Evolutionary conservation across 495 filamentous ascomycete species (phyloP).

Genomic region (Cercophora scortea): DNA sequence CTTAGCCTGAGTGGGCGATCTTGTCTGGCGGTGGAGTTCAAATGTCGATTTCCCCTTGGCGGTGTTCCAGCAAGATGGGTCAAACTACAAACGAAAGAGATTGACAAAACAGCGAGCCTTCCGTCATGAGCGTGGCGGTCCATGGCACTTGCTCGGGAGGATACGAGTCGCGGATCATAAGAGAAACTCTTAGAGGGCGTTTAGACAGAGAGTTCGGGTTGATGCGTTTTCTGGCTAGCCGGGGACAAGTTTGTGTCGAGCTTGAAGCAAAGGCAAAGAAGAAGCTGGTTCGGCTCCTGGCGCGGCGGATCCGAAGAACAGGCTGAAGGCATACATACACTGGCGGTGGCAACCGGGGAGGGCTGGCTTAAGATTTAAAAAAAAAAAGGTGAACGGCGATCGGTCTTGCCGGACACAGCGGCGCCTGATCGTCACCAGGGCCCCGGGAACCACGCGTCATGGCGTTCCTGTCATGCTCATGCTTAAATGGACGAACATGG

Average conservation of each 20-base stretch:
- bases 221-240: neutral
- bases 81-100: neutral
- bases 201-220: neutral
- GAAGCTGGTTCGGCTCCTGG: neutral
- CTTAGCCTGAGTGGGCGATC: neutral
- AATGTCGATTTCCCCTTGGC: too few species aligned
- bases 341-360: neutral
- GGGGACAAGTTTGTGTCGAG: neutral
- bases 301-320: neutral
- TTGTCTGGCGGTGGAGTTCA: too few species aligned
- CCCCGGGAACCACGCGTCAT: conserved; percentile 8
- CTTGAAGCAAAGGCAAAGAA: neutral
- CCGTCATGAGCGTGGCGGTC: conserved; percentile 5
- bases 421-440: conserved; percentile 14
- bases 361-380: neutral
- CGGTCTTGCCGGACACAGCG: conserved; percentile 5
- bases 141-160: neutral
- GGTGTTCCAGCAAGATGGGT: too few species aligned
- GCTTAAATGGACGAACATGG: neutral
- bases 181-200: neutral
- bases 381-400: conserved; percentile 4
- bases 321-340: neutral
- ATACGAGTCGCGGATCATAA: conserved; percentile 3
- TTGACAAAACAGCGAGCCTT: conserved; percentile 1
- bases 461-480: conserved; percentile 1